Evolutionary conservation across 176 grass and related monocot species (phyloP).

Genomic region (Areca catechu): DNA sequence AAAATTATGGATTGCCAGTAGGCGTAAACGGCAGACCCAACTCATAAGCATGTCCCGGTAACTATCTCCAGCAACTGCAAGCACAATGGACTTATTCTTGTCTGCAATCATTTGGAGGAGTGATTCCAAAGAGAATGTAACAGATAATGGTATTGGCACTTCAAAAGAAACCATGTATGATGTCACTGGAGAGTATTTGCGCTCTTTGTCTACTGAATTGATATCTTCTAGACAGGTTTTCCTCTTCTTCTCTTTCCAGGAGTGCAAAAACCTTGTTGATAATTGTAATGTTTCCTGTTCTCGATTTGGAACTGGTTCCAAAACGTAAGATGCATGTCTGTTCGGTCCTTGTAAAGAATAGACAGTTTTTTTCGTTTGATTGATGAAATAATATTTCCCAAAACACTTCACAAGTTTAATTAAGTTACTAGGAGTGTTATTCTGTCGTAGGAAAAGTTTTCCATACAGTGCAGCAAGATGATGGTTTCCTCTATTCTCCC

Average conservation of each 20-base stretch:
- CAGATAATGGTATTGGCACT: constrained; percentile 10
- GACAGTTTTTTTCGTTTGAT: constrained; percentile 21
- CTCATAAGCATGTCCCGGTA: constrained; percentile 96
- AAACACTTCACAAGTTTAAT: constrained; percentile 42
- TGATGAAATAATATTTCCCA: constrained; percentile 40
- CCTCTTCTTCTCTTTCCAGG: constrained; percentile 13
- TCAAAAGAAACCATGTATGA: constrained; percentile 16
- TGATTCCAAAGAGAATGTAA: constrained; percentile 37
- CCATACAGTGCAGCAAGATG: constrained; percentile 66
- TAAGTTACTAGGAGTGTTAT: constrained; percentile 3
- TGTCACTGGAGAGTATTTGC: constrained; percentile 4
- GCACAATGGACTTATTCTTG: constrained; percentile 46
- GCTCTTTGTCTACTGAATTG: constrained; percentile 1
- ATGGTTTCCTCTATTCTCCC: constrained; percentile 37
- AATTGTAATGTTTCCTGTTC: not conserved
- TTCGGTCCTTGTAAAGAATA: not conserved
- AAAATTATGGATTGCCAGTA: constrained; percentile 54
- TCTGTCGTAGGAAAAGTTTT: constrained; percentile 32
- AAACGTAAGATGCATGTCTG: not conserved
- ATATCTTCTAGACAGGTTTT: constrained; percentile 4
- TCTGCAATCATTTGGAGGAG: constrained; percentile 43
- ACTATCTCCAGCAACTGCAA: constrained; percentile 68
- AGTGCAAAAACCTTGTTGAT: constrained; percentile 4
- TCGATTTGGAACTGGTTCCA: not conserved
- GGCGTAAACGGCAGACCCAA: constrained; percentile 70